Evolutionary conservation across 768 basidiomycete genomes (phyloP), one percentile per base, ranked within the genome.

Genomic region (Pleurotus giganteus): DNA sequence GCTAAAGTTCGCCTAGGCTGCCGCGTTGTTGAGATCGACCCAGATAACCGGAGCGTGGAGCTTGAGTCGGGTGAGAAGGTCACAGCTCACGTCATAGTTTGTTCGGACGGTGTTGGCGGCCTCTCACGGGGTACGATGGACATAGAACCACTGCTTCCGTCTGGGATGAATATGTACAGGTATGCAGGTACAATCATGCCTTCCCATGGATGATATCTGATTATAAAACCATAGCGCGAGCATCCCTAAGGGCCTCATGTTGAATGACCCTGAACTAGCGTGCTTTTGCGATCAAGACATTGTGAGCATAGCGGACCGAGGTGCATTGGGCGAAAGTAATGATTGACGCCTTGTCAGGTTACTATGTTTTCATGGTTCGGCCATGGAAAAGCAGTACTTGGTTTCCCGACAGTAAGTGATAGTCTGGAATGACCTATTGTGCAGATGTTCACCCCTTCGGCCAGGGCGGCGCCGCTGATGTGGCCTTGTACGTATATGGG

Each of bases 31-130:
- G 57, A 57, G 1, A 56, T 74, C 21, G 68, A 74, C 45, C 46
- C 65, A 13, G 49, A 64, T 19, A 56, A 54, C 28, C 64, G 66
- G 26, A 64, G 59, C 36, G 73, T 77, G 6, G 72, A 62, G 0
- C 58, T 75, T 3, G 67, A 68, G 8, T 70, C 68, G 8, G 82
- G 83, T 2, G 66, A 74, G 32, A 68, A 64, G 9, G 49, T 83
- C 11, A 64, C 56, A 4, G 80, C 76, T 15, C 77, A 85, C 61
- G 71, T 84, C 21, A 72, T 85, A 54, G 66, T 85, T 47, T 83
- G 83, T 12, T 82, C 84, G 1, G 84, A 85, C 58, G 84, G 84
- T 2, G 58, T 62, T 23, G 58, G 61, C 4, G 80, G 82, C 19
- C 21, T 77, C 27, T 66, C 74, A 6, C 61, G 72, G 11, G 69